Evolutionary conservation across 2,329 filamentous ascomycete species (phyloP).

Genomic region (Taxawa tesnikishii): DNA sequence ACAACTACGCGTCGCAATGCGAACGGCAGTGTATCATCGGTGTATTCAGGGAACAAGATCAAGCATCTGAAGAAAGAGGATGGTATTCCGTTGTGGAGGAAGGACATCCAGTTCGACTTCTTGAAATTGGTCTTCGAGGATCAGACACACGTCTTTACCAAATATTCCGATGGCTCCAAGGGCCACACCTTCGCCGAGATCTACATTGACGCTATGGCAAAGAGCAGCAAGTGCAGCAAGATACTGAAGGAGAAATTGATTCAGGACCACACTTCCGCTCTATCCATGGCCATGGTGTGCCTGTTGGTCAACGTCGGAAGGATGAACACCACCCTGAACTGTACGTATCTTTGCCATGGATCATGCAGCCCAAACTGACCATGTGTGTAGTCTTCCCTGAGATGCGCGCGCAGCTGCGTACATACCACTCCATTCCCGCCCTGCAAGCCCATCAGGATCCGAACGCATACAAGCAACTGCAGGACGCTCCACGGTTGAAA

Average conservation of each 20-base stretch:
- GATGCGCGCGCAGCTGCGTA: slow-evolving; percentile 94
- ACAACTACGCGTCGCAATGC: slow-evolving; percentile 47
- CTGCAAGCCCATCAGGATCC: slow-evolving; percentile 90
- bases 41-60: slow-evolving; percentile 65
- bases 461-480: slow-evolving; percentile 93
- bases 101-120: slow-evolving; percentile 83
- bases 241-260: slow-evolving; percentile 93
- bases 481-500: slow-evolving; percentile 90
- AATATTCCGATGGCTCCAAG: slow-evolving; percentile 72
- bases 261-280: slow-evolving; percentile 79
- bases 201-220: slow-evolving; percentile 96
- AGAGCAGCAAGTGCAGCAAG: slow-evolving; percentile 98
- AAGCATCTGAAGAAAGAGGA: slow-evolving; percentile 80
- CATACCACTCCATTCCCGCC: slow-evolving; percentile 95
- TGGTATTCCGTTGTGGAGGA: slow-evolving; percentile 74
- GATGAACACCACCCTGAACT: slow-evolving; percentile 98
- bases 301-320: slow-evolving; percentile 90
- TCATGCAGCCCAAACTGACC: no score
- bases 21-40: slow-evolving; percentile 52
- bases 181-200: slow-evolving; percentile 77
- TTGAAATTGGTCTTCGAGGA: slow-evolving; percentile 70
- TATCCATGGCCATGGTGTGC: slow-evolving; percentile 99
- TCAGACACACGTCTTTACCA: slow-evolving; percentile 68
- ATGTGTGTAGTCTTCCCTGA: slow-evolving; percentile 74
- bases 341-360: no score